Evolutionary conservation across 768 basidiomycete genomes (phyloP).

Genomic region (Lactifluus echinatus): DNA sequence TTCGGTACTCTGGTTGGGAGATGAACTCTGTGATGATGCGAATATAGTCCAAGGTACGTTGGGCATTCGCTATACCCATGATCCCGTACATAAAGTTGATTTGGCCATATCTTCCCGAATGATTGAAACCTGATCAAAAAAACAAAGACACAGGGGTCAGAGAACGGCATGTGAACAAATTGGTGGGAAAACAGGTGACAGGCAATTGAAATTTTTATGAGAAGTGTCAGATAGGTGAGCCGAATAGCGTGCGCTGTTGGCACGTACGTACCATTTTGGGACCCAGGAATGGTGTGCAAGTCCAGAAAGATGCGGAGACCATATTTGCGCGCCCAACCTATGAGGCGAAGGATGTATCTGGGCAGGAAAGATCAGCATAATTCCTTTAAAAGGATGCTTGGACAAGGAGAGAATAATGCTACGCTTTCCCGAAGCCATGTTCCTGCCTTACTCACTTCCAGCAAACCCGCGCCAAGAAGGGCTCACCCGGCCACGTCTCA

Average conservation of each 20-base stretch:
- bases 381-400: not conserved
- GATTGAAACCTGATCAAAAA: constrained; percentile 38
- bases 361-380: not conserved
- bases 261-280: constrained; percentile 53
- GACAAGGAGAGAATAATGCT: not conserved
- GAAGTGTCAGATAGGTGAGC: constrained; percentile 13
- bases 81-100: constrained; percentile 62
- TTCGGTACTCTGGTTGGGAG: constrained; percentile 60
- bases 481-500: constrained; percentile 67
- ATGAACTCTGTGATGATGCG: constrained; percentile 78
- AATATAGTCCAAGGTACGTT: constrained; percentile 72
- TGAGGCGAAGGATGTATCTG: constrained; percentile 60
- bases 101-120: constrained; percentile 50
- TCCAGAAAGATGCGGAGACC: constrained; percentile 79
- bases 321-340: constrained; percentile 87
- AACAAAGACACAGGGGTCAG: not conserved
- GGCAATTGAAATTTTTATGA: not conserved
- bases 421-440: not conserved
- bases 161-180: not conserved
- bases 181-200: not conserved
- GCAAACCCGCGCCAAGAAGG: constrained; percentile 63
- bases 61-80: constrained; percentile 87
- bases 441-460: constrained; percentile 57
- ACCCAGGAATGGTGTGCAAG: constrained; percentile 74
- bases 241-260: not conserved